phyloP scores from a whole-genome alignment of 2,329 filamentous ascomycete genomes.

The Colletotrichum scovillei region DNA sequence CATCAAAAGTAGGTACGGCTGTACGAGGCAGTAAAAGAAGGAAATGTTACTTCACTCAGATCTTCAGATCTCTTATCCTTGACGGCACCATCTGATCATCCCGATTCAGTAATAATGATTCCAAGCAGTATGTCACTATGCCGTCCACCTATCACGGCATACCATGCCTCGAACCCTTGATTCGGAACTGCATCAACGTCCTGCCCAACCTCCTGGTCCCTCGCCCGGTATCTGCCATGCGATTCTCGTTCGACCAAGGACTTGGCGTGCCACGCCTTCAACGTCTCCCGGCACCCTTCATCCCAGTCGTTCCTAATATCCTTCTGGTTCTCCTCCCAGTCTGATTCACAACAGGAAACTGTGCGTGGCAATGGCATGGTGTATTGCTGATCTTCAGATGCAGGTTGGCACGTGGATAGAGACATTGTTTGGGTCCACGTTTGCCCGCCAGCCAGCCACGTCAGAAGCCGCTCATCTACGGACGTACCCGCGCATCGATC shows the following conservation, averaged over 20 bases:
- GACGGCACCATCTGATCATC: no score
- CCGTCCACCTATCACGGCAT: neutral
- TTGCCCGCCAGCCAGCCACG: neutral
- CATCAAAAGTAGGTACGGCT: neutral
- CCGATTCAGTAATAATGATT: neutral
- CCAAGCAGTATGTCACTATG: neutral
- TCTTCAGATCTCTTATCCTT: neutral
- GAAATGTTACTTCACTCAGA: neutral
- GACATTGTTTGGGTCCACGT: neutral
- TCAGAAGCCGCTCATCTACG: neutral
- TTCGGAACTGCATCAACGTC: neutral
- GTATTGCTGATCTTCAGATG: neutral
- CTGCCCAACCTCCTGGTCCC: neutral
- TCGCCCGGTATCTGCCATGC: neutral
- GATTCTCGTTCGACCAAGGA: neutral
- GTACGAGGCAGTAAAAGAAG: neutral
- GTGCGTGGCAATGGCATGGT: neutral
- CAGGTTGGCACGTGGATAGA: neutral
- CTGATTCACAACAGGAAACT: neutral
- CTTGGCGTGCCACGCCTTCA: conserved; percentile 18
- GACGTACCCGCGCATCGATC: neutral
- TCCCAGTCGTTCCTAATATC: neutral
- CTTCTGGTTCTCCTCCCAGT: neutral
- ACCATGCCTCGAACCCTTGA: neutral
- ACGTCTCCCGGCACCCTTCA: neutral